These are phyloP conservation scores for Protomyces macrosporus DNA, from an alignment of 1,139 yeast genomes.

Conservation along the genomic window DNA sequence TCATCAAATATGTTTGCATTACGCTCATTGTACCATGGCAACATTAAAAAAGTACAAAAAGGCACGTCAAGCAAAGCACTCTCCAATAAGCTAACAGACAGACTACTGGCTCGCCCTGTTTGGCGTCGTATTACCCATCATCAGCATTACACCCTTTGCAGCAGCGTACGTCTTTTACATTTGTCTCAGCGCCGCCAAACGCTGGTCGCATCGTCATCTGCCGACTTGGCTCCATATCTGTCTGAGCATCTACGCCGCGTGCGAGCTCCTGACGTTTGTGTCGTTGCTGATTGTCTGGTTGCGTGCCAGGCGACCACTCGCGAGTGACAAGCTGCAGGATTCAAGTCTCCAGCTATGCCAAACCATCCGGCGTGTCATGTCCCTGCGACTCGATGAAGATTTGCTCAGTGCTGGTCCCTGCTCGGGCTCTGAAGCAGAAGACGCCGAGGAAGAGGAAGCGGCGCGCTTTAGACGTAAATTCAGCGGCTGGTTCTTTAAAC, in stretches of 20 bases:
- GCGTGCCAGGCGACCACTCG: not conserved
- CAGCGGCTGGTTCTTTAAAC: constrained; percentile 17
- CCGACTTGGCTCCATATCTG: constrained; percentile 9
- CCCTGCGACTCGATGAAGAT: not conserved
- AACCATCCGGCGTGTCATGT: not conserved
- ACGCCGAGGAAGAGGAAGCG: not conserved
- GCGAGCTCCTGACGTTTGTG: constrained; percentile 4
- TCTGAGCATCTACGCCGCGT: not conserved
- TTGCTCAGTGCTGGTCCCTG: not conserved
- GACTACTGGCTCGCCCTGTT: constrained; percentile 18
- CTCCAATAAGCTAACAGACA: not conserved
- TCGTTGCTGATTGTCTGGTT: constrained; percentile 5
- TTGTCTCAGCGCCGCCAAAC: not conserved
- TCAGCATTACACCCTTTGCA: constrained; percentile 11
- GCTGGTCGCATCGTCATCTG: constrained; percentile 1
- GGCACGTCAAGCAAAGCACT: not conserved
- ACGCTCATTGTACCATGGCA: not conserved
- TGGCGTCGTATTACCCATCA: constrained; percentile 3
- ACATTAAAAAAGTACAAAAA: constrained; percentile 1
- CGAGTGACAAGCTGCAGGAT: not conserved
- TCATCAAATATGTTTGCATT: not conserved
- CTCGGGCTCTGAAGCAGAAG: not conserved
- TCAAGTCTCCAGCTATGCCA: not conserved
- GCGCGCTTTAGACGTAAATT: constrained; percentile 8
- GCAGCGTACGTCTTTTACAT: constrained; percentile 1